These are phyloP conservation scores for Trichophyton simii DNA, from an alignment of 2,329 filamentous ascomycete genomes.

Conservation along the genomic window DNA sequence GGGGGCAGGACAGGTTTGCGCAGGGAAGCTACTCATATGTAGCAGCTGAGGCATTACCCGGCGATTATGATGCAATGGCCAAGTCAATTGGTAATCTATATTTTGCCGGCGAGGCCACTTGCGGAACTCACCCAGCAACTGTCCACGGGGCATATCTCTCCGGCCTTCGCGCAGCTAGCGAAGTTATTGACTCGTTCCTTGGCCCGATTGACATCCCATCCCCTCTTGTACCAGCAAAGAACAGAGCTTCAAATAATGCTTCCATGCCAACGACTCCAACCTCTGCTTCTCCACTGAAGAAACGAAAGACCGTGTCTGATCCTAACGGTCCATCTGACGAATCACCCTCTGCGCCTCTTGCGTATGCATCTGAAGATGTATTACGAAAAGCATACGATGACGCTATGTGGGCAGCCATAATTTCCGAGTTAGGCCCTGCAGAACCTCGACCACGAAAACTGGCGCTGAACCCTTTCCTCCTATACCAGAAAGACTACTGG, in stretches of 20 bases:
- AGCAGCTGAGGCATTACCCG: constrained; percentile 63
- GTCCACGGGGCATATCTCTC: constrained; percentile 95
- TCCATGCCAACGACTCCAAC: constrained; percentile 16
- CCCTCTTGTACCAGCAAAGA: constrained; percentile 60
- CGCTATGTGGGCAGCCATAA: constrained; percentile 45
- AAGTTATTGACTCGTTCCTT: constrained; percentile 67
- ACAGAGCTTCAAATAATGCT: constrained; percentile 23
- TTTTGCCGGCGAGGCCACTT: constrained; percentile 95
- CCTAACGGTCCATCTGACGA: neutral
- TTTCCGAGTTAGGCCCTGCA: constrained; percentile 56
- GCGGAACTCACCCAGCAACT: constrained; percentile 86
- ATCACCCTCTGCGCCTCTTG: neutral
- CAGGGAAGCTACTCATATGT: constrained; percentile 92
- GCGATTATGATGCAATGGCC: constrained; percentile 91
- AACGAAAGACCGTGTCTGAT: constrained; percentile 14
- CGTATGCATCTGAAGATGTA: constrained; percentile 12
- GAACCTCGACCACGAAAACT: constrained; percentile 60
- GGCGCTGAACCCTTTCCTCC: constrained; percentile 71
- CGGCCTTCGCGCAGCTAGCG: constrained; percentile 75
- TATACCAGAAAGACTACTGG: constrained; percentile 72
- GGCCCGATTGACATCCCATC: constrained; percentile 67
- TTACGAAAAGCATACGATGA: constrained; percentile 43
- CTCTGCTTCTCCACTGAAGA: constrained; percentile 18
- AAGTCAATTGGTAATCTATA: constrained; percentile 71
- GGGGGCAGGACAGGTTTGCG: constrained; percentile 85